Evolutionary conservation across 306 rosid genomes (phyloP).

Genomic region (Aeschynomene evenia): DNA sequence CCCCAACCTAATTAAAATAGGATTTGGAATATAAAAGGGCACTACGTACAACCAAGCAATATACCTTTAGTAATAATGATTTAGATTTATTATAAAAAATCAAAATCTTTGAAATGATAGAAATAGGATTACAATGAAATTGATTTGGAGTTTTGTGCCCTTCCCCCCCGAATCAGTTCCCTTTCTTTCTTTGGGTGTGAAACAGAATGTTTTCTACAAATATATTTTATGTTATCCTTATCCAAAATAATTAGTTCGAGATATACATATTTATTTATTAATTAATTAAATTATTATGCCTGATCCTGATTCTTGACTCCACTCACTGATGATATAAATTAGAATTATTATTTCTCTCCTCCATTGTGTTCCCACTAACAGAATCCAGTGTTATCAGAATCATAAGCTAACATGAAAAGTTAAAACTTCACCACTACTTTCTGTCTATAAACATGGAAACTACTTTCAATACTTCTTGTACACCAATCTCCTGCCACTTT

Average conservation of each 20-base stretch:
- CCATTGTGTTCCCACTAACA: not conserved
- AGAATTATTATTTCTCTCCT: not conserved
- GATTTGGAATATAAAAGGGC: too few relatives aligned
- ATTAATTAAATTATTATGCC: too few relatives aligned
- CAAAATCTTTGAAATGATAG: not conserved
- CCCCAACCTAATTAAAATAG: too few relatives aligned
- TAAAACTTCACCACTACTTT: slow-evolving; percentile 3
- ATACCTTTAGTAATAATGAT: not conserved
- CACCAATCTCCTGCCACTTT: too few relatives aligned
- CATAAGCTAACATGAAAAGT: not conserved
- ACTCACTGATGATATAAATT: not conserved
- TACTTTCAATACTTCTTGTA: too few relatives aligned
- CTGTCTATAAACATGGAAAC: slow-evolving; percentile 4
- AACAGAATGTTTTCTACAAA: not conserved
- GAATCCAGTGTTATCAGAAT: not conserved
- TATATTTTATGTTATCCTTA: slow-evolving; percentile 17
- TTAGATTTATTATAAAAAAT: not conserved
- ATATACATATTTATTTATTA: too few relatives aligned
- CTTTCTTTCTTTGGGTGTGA: not conserved
- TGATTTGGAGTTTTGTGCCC: not conserved
- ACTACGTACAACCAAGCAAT: not conserved
- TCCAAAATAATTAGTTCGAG: not conserved
- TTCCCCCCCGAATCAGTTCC: not conserved
- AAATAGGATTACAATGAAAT: not conserved
- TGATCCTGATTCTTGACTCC: slow-evolving; percentile 12